Percentiles rank a stretch among this genome's conserved stretches.
phyloP scores from a whole-genome alignment of 805 yeast genomes.

The Candida vaughaniae region DNA sequence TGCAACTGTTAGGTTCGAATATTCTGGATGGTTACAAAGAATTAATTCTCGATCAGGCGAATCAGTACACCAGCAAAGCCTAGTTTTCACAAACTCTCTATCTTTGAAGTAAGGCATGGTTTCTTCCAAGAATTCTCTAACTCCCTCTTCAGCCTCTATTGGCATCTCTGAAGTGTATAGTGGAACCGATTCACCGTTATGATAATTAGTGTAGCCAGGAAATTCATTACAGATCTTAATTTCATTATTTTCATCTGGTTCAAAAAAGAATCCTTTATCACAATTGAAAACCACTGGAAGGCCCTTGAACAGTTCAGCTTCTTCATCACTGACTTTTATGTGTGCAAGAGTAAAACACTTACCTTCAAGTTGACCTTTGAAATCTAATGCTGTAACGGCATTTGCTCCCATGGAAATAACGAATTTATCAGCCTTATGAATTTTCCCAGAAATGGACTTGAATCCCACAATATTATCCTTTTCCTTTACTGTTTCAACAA shows the following conservation, averaged over 20 bases:
- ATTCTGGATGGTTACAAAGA: conserved; percentile 27
- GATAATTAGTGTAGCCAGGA: conserved; percentile 33
- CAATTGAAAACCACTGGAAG: conserved; percentile 45
- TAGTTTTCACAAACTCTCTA: conserved; percentile 25
- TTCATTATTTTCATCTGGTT: conserved; percentile 33
- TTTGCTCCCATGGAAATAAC: conserved; percentile 38
- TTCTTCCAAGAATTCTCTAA: conserved; percentile 30
- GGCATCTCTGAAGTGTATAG: conserved; percentile 28
- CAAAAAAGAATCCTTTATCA: conserved; percentile 45
- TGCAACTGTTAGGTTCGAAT: conserved; percentile 24
- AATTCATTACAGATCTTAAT: conserved; percentile 41
- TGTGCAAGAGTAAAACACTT: conserved; percentile 37
- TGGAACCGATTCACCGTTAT: conserved; percentile 18
- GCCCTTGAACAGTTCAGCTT: conserved; percentile 29
- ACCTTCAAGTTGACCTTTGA: conserved; percentile 27
- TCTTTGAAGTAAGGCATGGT: conserved; percentile 28
- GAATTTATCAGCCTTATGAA: conserved; percentile 29
- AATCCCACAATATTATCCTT: conserved; percentile 18
- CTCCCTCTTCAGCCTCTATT: conserved; percentile 27
- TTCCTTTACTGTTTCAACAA: no score
- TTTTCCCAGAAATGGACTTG: conserved; percentile 17
- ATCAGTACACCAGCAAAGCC: conserved; percentile 39
- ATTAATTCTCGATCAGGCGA: conserved; percentile 32
- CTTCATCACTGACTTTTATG: conserved; percentile 31
- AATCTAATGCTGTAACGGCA: conserved; percentile 29